These are phyloP conservation scores for Melampsora occidentalis DNA, from an alignment of 1,284 basidiomycete genomes.

Conservation along the genomic window DNA sequence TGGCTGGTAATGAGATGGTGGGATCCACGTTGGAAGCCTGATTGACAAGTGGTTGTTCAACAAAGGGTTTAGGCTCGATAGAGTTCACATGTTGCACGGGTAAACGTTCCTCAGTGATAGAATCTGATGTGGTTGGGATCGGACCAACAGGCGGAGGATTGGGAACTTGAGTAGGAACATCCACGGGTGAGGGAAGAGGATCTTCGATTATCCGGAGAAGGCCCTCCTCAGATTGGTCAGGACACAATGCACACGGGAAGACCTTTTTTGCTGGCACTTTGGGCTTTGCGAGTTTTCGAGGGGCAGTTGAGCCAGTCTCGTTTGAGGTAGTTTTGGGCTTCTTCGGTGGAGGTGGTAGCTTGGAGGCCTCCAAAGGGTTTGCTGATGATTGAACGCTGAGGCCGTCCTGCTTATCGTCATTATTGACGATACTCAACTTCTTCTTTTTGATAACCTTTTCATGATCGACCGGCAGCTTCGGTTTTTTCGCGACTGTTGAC, in stretches of 20 bases:
- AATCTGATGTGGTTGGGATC: neutral
- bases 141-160: constrained; percentile 9
- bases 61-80: too few species aligned
- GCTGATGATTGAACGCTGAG: neutral
- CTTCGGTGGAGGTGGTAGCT: neutral
- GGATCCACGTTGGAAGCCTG: too few species aligned
- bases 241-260: constrained; percentile 55
- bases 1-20: neutral
- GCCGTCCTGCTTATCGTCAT: neutral
- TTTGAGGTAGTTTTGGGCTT: neutral
- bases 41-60: neutral
- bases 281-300: neutral
- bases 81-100: too few species aligned
- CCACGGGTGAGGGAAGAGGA: constrained; percentile 13
- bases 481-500: neutral
- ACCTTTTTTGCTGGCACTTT: constrained; percentile 28
- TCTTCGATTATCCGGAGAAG: constrained; percentile 47
- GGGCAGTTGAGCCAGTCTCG: neutral
- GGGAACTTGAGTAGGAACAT: constrained; percentile 29
- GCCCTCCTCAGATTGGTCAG: constrained; percentile 48
- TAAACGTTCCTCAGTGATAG: neutral
- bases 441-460: constrained; percentile 32
- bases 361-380: neutral
- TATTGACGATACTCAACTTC: neutral
- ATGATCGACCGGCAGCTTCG: constrained; percentile 26